Base-by-base conservation (phyloP, 2,329 filamentous ascomycete genomes). In the Colletotrichum horii region DNA sequence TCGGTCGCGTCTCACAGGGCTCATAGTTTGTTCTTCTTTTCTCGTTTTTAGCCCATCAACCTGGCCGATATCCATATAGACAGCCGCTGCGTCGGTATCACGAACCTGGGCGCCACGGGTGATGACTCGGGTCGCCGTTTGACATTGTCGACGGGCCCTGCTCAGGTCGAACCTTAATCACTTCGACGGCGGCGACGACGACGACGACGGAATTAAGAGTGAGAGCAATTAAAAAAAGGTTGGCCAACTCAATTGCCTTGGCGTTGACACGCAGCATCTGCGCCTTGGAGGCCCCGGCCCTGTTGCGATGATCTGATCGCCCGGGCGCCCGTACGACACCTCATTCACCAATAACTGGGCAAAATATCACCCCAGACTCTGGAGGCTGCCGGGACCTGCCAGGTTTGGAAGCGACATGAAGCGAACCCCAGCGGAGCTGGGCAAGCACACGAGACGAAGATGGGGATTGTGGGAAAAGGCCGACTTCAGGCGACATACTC, bases 401-500 rank as follows among this genome's bases (percentile, higher is more conserved):
- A 62, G 69, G 62, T 56, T 24, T 65, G 22, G 58, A 71, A 71
- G 68, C 43, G 62, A 62, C 67, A 62, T 62, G 56, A 68, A 52
- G 73, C 69, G 58, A 64, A 71, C 56, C 64, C 26, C 19, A 64
- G 69, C 73, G 55, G 61, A 72, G 62, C 62, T 64, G 69, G 43
- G 28, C 69, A 38, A 75, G 38, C 62, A 75, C 64, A 66, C 69
- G 69, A 73, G 62, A 75, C 70, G 67, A 70, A 75, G 55, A 75
- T 34, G 68, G 62, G 56, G 61, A 36, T 65, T 71, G 56, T 34
- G 34, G 68, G 16, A 43, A 32, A 34, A 26, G 43, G 43, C 32
- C 43, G 22, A 19, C 24, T 32, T 34, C 38, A 48, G 66, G 28
- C 43, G 36, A 30, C 43, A 26, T 28, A 43, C 38, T 38, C n/a